A percentile compares a stretch with the other conserved stretches of the same genome.
phyloP scores from a whole-genome alignment of 2,329 filamentous ascomycete species.

The Diplodia mutila region DNA sequence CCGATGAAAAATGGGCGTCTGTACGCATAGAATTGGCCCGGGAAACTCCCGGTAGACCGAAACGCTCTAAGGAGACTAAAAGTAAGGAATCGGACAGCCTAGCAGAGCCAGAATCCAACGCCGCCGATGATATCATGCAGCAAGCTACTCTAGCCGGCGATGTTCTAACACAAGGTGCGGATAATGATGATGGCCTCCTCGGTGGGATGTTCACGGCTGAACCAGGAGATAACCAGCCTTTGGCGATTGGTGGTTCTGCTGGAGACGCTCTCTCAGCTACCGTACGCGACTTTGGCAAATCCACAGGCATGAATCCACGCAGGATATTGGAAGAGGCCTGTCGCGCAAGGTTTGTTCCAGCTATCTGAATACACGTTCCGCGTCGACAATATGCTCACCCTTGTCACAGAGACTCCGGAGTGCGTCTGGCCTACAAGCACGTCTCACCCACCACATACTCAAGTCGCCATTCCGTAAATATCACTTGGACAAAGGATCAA shows the following conservation, averaged over 20 bases:
- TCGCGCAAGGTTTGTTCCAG: conserved; percentile 64
- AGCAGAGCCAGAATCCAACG: conserved; percentile 6
- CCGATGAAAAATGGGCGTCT: conserved; percentile 52
- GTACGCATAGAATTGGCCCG: conserved; percentile 48
- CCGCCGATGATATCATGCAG: conserved; percentile 55
- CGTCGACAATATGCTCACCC: neutral
- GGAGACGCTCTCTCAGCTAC: conserved; percentile 57
- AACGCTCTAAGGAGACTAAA: conserved; percentile 1
- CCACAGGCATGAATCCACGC: conserved; percentile 74
- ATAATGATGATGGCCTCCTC: conserved; percentile 61
- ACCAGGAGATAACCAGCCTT: conserved; percentile 48
- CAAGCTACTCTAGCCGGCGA: conserved; percentile 48
- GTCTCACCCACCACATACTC: conserved; percentile 76
- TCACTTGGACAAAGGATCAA: conserved; percentile 79
- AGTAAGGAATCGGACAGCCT: conserved; percentile 11
- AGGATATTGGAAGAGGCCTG: conserved; percentile 86
- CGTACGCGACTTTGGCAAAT: conserved; percentile 83
- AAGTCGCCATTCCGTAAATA: conserved; percentile 73
- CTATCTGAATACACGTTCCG: neutral
- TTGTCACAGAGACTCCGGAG: conserved; percentile 66
- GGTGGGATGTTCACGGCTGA: conserved; percentile 61
- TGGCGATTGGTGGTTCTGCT: conserved; percentile 28
- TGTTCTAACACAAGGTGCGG: conserved; percentile 43
- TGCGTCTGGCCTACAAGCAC: conserved; percentile 67
- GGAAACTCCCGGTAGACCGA: conserved; percentile 35